Evolutionary conservation across 192 early-diverging fungal species (phyloP), one percentile per base, ranked within the genome.

Genomic region (Entomortierella parvispora): DNA sequence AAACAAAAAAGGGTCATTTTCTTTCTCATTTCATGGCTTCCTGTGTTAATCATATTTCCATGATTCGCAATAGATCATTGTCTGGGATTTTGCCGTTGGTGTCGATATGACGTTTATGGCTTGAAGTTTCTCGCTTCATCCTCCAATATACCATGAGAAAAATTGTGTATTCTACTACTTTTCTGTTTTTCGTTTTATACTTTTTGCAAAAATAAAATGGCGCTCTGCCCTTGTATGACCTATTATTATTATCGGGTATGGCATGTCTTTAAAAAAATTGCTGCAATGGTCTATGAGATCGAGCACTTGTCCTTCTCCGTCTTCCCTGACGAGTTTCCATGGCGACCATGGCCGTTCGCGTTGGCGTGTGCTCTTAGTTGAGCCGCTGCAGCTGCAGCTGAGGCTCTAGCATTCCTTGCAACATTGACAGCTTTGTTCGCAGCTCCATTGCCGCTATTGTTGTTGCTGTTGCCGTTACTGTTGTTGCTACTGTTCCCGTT

Each of bases 61-160:
- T 14, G 25, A 29, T 15, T 49, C 28, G 14, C 12, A 49, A 28
- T 61, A 75, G 74, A 90, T 93, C 28, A 80, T 92, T 22, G 83
- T 93, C 5, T 93, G 88, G 85, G 90, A 93, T 69, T 93, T 93
- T 68, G 71, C 85, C 2, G 65, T 77, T 46, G 89, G 84, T n/a
- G 69, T 90, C 8, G 90, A 91, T 67, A 83, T 84, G 7, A 81
- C 78, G 14, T 86, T 87, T 45, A 48, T 87, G 31, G 46, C 71
- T 2, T 85, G n/a, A n/a, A 77, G 58, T 25, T 43, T n/a, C 54
- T n/a, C n/a, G 14, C 47, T 18, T n/a, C n/a, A n/a, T n/a, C n/a
- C n/a, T n/a, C n/a, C n/a, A n/a, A n/a, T n/a, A n/a, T n/a, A n/a
- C n/a, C n/a, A n/a, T n/a, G n/a, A n/a, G n/a, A 20, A 23, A 6